phyloP scores from a whole-genome alignment of 1,284 basidiomycete genomes.

The Papiliotrema laurentii region DNA sequence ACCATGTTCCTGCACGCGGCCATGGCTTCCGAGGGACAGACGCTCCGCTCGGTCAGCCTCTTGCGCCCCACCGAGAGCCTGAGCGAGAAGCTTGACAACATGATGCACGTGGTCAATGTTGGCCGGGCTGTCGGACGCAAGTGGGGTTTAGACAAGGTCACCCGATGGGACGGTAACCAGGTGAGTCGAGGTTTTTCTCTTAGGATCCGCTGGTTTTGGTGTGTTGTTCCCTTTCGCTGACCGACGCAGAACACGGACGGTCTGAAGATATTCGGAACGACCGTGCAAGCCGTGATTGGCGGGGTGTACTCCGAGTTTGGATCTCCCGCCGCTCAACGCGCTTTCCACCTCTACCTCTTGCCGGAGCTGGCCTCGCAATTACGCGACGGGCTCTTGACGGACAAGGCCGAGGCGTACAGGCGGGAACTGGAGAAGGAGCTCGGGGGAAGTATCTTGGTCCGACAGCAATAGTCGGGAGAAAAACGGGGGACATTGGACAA shows the following conservation, averaged over 20 bases:
- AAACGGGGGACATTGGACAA: background rate
- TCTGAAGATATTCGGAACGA: conserved; percentile 33
- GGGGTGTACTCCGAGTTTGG: conserved; percentile 42
- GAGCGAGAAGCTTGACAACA: conserved; percentile 32
- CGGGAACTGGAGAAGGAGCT: conserved; percentile 17
- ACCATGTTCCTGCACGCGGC: conserved; percentile 43
- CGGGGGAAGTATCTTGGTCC: conserved; percentile 10
- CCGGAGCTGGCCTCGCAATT: conserved; percentile 36
- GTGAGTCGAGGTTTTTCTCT: conserved; percentile 24
- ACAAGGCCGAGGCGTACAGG: conserved; percentile 20
- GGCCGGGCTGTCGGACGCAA: conserved; percentile 33
- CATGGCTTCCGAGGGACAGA: no score
- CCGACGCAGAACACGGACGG: background rate
- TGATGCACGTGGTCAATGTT: conserved; percentile 37
- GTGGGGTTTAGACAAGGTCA: conserved; percentile 39
- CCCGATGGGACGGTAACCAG: conserved; percentile 41
- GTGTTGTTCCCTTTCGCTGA: no score
- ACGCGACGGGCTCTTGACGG: conserved; percentile 32
- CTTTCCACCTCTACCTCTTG: conserved; percentile 43
- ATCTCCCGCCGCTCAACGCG: conserved; percentile 43
- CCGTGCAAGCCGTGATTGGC: conserved; percentile 43
- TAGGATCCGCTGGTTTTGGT: no score
- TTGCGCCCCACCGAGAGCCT: no score
- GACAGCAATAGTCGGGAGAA: background rate
- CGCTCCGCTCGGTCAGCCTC: no score